Conservation (phyloP, 2,329 filamentous ascomycete genomes). For the Rhynchosporium agropyri region DNA sequence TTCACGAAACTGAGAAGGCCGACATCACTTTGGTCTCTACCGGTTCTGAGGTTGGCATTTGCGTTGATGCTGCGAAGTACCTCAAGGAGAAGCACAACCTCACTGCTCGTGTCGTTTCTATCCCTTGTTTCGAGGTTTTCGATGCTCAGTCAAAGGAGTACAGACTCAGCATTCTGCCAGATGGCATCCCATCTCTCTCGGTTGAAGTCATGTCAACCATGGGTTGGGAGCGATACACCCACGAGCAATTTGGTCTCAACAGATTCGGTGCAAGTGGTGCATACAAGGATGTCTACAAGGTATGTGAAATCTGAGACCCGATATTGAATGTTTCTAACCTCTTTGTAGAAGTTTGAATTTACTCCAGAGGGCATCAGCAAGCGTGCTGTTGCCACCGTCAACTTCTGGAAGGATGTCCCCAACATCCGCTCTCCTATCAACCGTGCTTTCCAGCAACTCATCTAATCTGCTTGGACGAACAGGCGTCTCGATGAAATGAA, state of each 20-base stretch:
- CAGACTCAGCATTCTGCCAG: conserved; percentile 87
- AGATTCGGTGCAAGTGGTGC: conserved; percentile 96
- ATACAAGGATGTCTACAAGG: conserved; percentile 97
- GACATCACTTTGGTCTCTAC: conserved; percentile 90
- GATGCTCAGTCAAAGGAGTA: conserved; percentile 94
- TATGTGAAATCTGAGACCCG: conserved; percentile 46
- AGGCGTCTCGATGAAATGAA: neutral
- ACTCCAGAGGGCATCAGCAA: conserved; percentile 95
- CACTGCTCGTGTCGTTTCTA: conserved; percentile 87
- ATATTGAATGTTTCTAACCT: conserved; percentile 44
- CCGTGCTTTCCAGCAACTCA: conserved; percentile 95
- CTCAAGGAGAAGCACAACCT: conserved; percentile 87
- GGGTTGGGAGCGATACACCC: conserved; percentile 98
- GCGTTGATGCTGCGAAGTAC: conserved; percentile 88
- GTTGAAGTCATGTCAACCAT: conserved; percentile 97
- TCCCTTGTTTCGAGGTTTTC: conserved; percentile 97
- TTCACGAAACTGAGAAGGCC: conserved; percentile 81
- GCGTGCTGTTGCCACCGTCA: conserved; percentile 86
- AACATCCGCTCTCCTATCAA: conserved; percentile 94
- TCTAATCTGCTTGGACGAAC: conserved; percentile 57
- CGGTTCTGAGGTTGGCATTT: conserved; percentile 93
- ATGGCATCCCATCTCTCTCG: conserved; percentile 89
- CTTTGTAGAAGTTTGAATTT: conserved; percentile 92
- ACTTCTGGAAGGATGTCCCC: conserved; percentile 95
- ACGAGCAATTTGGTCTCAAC: conserved; percentile 99